A percentile compares a stretch with the other conserved stretches of the same genome.
phyloP scores from a whole-genome alignment of 176 grass and related monocot species.

The Avena eriantha region DNA sequence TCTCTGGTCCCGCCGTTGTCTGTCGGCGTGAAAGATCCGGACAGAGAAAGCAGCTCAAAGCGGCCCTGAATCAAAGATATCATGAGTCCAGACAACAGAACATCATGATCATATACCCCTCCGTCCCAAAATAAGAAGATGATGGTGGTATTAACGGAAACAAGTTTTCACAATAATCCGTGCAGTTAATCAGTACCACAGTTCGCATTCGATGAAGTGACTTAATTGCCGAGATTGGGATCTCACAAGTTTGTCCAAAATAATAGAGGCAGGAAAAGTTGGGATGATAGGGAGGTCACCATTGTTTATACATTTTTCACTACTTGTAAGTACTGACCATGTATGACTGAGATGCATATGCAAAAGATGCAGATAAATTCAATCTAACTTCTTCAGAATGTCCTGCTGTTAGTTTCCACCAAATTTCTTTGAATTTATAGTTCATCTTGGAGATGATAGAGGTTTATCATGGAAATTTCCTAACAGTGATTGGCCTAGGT shows the following conservation, averaged over 20 bases:
- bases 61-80: slow-evolving; percentile 56
- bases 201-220: neutral
- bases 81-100: neutral
- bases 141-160: neutral
- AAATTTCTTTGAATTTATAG: slow-evolving; percentile 12
- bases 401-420: slow-evolving; percentile 5
- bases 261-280: neutral
- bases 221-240: neutral
- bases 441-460: slow-evolving; percentile 4
- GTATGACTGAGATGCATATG: neutral
- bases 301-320: neutral
- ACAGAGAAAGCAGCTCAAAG: slow-evolving; percentile 84
- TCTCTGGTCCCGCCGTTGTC: slow-evolving; percentile 74
- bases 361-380: slow-evolving; percentile 33
- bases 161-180: neutral
- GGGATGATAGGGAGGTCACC: neutral
- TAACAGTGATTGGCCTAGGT: slow-evolving; percentile 12
- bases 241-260: slow-evolving; percentile 10
- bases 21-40: slow-evolving; percentile 88
- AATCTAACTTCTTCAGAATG: slow-evolving; percentile 37
- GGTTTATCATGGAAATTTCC: neutral
- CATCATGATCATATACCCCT: no score
- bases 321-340: neutral
- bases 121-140: no score
- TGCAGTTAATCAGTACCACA: neutral